Evolutionary conservation across 768 basidiomycete genomes (phyloP).

Genomic region (Albatrellus ellisii): DNA sequence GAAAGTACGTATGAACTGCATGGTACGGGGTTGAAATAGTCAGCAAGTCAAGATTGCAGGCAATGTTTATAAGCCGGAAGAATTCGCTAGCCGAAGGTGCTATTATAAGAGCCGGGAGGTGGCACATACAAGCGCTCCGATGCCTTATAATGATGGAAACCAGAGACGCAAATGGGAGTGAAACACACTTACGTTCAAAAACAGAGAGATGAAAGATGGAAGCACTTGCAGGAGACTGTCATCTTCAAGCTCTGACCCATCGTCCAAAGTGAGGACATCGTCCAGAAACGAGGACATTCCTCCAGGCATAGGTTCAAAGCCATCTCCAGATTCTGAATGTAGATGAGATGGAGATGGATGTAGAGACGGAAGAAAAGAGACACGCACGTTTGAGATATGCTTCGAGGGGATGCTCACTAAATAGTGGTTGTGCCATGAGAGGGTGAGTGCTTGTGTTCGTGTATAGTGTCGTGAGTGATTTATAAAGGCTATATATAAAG

Average conservation of each 20-base stretch:
- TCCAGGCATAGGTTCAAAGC: slow-evolving; percentile 12
- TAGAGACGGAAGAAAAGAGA: not conserved
- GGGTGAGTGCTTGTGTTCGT: no score
- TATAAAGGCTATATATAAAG: no score
- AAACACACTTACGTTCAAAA: not conserved
- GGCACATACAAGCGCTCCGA: no score
- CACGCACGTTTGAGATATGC: slow-evolving; percentile 12
- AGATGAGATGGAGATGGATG: not conserved
- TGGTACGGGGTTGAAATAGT: not conserved
- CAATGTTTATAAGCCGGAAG: no score
- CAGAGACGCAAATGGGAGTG: no score
- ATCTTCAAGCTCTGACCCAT: slow-evolving; percentile 5
- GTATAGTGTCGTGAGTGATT: no score
- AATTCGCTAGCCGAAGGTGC: no score
- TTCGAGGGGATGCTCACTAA: slow-evolving; percentile 12
- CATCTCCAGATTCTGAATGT: slow-evolving; percentile 12
- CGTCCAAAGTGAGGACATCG: slow-evolving; percentile 1
- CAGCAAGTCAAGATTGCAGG: no score
- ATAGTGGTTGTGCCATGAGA: slow-evolving; percentile 13
- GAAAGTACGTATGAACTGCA: slow-evolving; percentile 4
- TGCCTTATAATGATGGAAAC: no score
- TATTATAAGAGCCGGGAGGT: no score
- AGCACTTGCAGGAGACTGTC: slow-evolving; percentile 9
- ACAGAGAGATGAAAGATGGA: not conserved
- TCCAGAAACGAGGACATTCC: slow-evolving; percentile 5